Percentiles rank a stretch among this genome's conserved stretches.
Evolutionary conservation across 129 eudicot species (phyloP).

Genomic region (Flaveria sonorensis): DNA sequence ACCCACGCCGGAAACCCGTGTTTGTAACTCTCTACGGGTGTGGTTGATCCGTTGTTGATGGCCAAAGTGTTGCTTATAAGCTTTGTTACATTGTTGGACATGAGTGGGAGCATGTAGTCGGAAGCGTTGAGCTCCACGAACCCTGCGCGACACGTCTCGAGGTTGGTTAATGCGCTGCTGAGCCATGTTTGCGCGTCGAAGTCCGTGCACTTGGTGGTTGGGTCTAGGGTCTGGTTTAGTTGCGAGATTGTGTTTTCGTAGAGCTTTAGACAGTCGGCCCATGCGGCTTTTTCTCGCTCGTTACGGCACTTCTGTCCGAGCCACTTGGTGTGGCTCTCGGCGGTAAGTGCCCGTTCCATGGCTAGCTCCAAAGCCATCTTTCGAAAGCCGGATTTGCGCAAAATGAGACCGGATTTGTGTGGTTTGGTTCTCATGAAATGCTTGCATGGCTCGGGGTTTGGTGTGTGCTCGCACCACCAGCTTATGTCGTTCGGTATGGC

Average conservation of each 20-base stretch:
- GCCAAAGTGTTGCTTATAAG: conserved; percentile 52
- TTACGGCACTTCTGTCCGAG: conserved; percentile 57
- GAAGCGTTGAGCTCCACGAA: conserved; percentile 57
- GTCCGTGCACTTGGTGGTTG: conserved; percentile 46
- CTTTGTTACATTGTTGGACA: conserved; percentile 52
- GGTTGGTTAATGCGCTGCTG: conserved; percentile 71
- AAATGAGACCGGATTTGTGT: conserved; percentile 25
- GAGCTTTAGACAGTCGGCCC: conserved; percentile 64
- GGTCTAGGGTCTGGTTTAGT: conserved; percentile 56
- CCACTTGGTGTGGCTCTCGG: conserved; percentile 41
- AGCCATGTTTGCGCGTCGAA: conserved; percentile 75
- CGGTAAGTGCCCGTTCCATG: conserved; percentile 53
- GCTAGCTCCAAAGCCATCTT: conserved; percentile 54
- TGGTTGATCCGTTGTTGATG: conserved; percentile 32
- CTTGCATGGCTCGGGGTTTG: conserved; percentile 71
- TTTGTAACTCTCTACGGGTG: conserved; percentile 26
- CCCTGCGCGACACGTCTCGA: conserved; percentile 76
- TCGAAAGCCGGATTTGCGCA: conserved; percentile 45
- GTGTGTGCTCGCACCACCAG: conserved; percentile 75
- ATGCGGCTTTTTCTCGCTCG: conserved; percentile 55
- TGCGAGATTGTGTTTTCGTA: conserved; percentile 53
- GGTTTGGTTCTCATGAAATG: conserved; percentile 47
- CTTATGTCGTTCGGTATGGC: conserved; percentile 41
- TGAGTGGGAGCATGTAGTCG: conserved; percentile 47
- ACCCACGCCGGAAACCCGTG: conserved; percentile 51